These are phyloP conservation scores for Solanum acaule DNA, from an alignment of 257 asterid species.

Conservation along the genomic window DNA sequence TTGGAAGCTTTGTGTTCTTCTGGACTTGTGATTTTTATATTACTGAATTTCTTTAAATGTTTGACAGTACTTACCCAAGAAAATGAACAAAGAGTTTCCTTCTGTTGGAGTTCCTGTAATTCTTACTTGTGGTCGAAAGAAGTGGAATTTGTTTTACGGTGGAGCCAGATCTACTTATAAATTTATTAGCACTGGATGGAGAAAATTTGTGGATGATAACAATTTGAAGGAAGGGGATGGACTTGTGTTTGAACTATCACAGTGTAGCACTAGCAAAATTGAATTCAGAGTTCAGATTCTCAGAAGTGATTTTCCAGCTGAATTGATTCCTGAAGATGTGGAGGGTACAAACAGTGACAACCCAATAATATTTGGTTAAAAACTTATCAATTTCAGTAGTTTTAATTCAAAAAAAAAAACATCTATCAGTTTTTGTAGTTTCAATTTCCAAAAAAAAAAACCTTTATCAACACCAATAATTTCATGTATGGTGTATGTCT, in stretches of 20 bases:
- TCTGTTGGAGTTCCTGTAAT: conserved; percentile 2
- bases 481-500: background rate
- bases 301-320: conserved; percentile 5
- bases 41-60: background rate
- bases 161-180: background rate
- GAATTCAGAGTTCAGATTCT: conserved; percentile 24
- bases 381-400: background rate
- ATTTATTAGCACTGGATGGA: conserved; percentile 17
- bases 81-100: conserved; percentile 8
- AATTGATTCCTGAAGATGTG: background rate
- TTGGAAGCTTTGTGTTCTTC: background rate
- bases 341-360: background rate
- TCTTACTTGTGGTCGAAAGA: conserved; percentile 16
- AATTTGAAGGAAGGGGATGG: conserved; percentile 32
- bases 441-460: too few relatives aligned
- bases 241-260: conserved; percentile 37
- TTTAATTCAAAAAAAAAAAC: too few relatives aligned
- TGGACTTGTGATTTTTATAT: background rate
- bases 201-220: conserved; percentile 20
- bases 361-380: background rate
- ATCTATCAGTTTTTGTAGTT: background rate
- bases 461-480: background rate
- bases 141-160: conserved; percentile 15
- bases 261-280: background rate
- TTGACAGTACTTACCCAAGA: conserved; percentile 4